Evolutionary conservation across 2,329 filamentous ascomycete genomes (phyloP).

Genomic region (Colletotrichum sp.): DNA sequence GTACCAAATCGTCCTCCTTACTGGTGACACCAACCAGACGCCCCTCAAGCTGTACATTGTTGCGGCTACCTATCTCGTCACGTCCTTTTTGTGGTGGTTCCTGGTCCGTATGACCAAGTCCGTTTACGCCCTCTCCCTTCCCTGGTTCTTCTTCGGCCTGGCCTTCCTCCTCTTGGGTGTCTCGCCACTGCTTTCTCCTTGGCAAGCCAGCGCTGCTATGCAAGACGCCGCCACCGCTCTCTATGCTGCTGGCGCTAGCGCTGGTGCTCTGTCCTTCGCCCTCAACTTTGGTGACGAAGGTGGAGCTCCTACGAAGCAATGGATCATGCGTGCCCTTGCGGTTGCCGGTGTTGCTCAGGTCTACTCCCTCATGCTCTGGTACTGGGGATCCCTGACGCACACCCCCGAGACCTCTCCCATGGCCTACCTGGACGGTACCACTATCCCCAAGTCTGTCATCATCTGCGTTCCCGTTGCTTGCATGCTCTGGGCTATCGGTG

Average conservation of each 20-base stretch:
- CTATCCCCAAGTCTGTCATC: constrained; percentile 37
- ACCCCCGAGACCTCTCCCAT: constrained; percentile 14
- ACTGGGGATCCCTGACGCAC: constrained; percentile 54
- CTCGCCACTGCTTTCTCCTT: constrained; percentile 55
- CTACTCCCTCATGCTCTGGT: constrained; percentile 70
- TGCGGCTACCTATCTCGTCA: constrained; percentile 61
- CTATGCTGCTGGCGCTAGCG: constrained; percentile 67
- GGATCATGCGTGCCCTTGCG: constrained; percentile 70
- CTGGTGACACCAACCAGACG: constrained; percentile 64
- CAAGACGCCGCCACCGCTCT: constrained; percentile 66
- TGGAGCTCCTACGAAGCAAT: constrained; percentile 65
- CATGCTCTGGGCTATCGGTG: constrained; percentile 60
- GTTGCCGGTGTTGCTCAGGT: constrained; percentile 72
- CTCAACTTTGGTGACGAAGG: constrained; percentile 71
- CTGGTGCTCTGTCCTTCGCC: constrained; percentile 69
- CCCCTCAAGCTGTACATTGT: constrained; percentile 65
- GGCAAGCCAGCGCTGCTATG: constrained; percentile 46
- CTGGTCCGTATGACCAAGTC: constrained; percentile 63
- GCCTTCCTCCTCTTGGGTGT: constrained; percentile 69
- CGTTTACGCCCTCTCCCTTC: constrained; percentile 61
- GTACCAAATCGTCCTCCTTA: constrained; percentile 72
- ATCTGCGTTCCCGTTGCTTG: constrained; percentile 63
- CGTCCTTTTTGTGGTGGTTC: constrained; percentile 67
- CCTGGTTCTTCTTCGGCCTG: constrained; percentile 67
- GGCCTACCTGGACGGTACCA: constrained; percentile 32